Evolutionary conservation across 768 basidiomycete species (phyloP).

Genomic region (Leccinum rimulosum): DNA sequence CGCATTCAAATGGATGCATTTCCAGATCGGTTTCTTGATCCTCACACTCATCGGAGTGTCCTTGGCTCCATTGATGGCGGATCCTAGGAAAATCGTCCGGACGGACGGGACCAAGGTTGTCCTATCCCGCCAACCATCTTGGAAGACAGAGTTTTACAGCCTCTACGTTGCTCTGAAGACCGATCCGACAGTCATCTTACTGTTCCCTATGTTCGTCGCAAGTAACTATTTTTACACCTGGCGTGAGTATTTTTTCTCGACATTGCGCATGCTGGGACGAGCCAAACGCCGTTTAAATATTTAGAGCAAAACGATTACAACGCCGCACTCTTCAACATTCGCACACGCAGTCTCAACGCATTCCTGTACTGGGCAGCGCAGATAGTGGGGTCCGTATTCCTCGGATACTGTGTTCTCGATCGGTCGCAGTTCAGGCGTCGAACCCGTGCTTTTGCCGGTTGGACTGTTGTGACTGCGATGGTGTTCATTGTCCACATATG

Average conservation of each 20-base stretch:
- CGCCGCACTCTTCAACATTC: slow-evolving; percentile 74
- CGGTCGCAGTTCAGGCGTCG: slow-evolving; percentile 54
- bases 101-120: slow-evolving; percentile 71
- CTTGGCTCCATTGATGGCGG: slow-evolving; percentile 68
- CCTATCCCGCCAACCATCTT: slow-evolving; percentile 64
- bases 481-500: slow-evolving; percentile 72
- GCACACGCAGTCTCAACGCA: slow-evolving; percentile 75
- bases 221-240: slow-evolving; percentile 87
- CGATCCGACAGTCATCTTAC: slow-evolving; percentile 68
- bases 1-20: background rate
- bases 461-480: slow-evolving; percentile 58
- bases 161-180: slow-evolving; percentile 65
- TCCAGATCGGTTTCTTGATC: slow-evolving; percentile 70
- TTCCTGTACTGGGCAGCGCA: slow-evolving; percentile 80
- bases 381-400: slow-evolving; percentile 70
- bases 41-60: slow-evolving; percentile 66
- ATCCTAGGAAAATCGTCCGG: slow-evolving; percentile 70
- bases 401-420: slow-evolving; percentile 66
- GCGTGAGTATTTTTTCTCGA: slow-evolving; percentile 46
- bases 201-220: slow-evolving; percentile 85
- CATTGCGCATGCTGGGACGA: background rate
- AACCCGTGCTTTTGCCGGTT: slow-evolving; percentile 67
- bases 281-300: slow-evolving; percentile 10
- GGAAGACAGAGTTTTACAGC: slow-evolving; percentile 71
- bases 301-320: slow-evolving; percentile 67